These are phyloP conservation scores for Phyllosticta citriasiana DNA, from an alignment of 2,329 filamentous ascomycete species.

Conservation along the genomic window DNA sequence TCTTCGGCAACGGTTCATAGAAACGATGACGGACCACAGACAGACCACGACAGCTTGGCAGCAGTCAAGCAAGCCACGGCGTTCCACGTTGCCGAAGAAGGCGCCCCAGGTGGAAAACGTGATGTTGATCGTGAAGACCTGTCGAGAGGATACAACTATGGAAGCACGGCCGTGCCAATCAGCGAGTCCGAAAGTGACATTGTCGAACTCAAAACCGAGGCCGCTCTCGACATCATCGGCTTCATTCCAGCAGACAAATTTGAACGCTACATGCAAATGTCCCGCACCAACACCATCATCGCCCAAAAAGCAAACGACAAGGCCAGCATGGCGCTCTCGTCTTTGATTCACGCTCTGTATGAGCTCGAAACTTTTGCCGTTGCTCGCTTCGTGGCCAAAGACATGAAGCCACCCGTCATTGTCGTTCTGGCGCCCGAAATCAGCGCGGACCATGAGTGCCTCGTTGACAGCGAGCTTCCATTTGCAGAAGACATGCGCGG, in stretches of 20 bases:
- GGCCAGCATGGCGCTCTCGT: slow-evolving; percentile 75
- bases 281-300: slow-evolving; percentile 67
- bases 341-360: slow-evolving; percentile 75
- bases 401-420: slow-evolving; percentile 66
- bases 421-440: slow-evolving; percentile 72
- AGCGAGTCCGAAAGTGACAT: slow-evolving; percentile 77
- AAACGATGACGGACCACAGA: slow-evolving; percentile 10
- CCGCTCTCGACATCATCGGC: slow-evolving; percentile 71
- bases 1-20: slow-evolving; percentile 35
- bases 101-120: slow-evolving; percentile 64
- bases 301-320: slow-evolving; percentile 70
- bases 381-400: slow-evolving; percentile 75
- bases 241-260: slow-evolving; percentile 73
- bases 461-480: slow-evolving; percentile 82
- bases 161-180: slow-evolving; percentile 82
- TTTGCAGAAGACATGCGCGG: slow-evolving; percentile 85
- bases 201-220: slow-evolving; percentile 71
- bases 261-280: slow-evolving; percentile 77
- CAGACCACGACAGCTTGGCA: slow-evolving; percentile 41
- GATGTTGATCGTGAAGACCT: slow-evolving; percentile 75
- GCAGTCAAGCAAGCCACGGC: slow-evolving; percentile 66
- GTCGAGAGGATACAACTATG: slow-evolving; percentile 91
- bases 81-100: slow-evolving; percentile 71
- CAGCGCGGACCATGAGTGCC: slow-evolving; percentile 68
- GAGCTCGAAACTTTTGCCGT: slow-evolving; percentile 81